A percentile compares a stretch with the other conserved stretches of the same genome.
Evolutionary conservation across 371 early-diverging fungal species (phyloP).

Genomic region (Mortierella sp.): DNA sequence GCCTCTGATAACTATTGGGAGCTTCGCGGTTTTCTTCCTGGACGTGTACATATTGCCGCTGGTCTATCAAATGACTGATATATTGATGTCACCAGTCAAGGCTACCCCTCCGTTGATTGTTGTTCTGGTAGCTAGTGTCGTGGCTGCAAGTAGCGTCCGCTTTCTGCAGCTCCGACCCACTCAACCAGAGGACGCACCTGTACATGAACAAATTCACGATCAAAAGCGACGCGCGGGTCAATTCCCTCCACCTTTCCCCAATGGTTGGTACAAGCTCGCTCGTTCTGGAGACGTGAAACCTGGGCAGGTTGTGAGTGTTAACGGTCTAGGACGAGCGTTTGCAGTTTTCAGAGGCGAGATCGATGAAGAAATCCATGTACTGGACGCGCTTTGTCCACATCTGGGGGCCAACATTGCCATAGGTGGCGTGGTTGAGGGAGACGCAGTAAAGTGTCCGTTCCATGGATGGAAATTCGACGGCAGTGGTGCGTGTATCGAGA

Average conservation of each 20-base stretch:
- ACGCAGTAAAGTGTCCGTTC: constrained; percentile 43
- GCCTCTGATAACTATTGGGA: constrained; percentile 40
- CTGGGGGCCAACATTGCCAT: constrained; percentile 51
- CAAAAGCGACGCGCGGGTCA: constrained; percentile 41
- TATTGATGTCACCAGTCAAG: constrained; percentile 20
- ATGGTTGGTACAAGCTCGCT: constrained; percentile 53
- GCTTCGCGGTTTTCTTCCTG: constrained; percentile 48
- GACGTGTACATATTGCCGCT: constrained; percentile 31
- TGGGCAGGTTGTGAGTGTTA: constrained; percentile 47
- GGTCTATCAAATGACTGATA: not conserved
- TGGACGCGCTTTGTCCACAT: constrained; percentile 50
- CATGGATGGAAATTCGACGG: constrained; percentile 53
- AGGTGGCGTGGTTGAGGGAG: constrained; percentile 45
- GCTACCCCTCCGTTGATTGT: constrained; percentile 35
- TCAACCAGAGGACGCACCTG: constrained; percentile 22
- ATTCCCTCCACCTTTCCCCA: constrained; percentile 51
- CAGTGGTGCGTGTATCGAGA: constrained; percentile 39
- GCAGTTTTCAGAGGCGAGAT: constrained; percentile 41
- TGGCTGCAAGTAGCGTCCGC: constrained; percentile 11
- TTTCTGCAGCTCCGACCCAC: constrained; percentile 23
- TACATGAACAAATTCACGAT: constrained; percentile 44
- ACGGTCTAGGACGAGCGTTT: constrained; percentile 44
- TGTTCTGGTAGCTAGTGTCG: constrained; percentile 13
- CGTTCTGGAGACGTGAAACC: constrained; percentile 44
- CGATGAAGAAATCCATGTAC: constrained; percentile 40